Base-by-base conservation (phyloP, 805 yeast species). In the Yarrowia hollandica region DNA sequence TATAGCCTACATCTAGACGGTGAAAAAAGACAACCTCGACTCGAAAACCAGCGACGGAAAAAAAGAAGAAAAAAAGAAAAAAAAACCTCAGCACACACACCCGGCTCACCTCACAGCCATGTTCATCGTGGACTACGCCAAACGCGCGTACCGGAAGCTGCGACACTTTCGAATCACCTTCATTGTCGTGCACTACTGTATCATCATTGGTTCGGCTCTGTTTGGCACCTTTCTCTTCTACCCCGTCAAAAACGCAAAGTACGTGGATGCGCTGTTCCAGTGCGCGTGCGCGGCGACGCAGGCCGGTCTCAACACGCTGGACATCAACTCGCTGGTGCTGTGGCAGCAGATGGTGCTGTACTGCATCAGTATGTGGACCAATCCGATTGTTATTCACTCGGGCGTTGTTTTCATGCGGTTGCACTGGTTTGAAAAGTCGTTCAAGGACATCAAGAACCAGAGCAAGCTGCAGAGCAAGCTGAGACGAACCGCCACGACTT, bases 301-400 rank as follows among this genome's bases (percentile, higher is more conserved):
- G 68, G 96, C 97, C 0, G 99, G 99, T 0, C 74, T 94, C 59
- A 90, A 90, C 69, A 86, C 97, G 0, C 76, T 88, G 21, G 82
- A 90, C 65, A 63, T 85, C 34, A 89, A 89, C 68, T 71, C 75
- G 0, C 64, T 91, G 60, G 72, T 77, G 0, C 69, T 87, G 42
- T 92, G 85, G 73, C 99, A 94, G 71, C 98, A 92, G 68, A 79
- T 90, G 14, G 75, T 80, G 9, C 71, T 92, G 2, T 89, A 85
- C 68, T 63, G 88, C 11, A 61, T 82, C 2, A 73, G 91, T 25
- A 76, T 82, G 63, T 65, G 90, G 18, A 81, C 95, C 4, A 90
- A 96, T 0, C 98, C 98, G 1, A 88, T 94, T 18, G 85, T 86
- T 68, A 88, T 95, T 58, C 96, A 94, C 69, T 82, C 96, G 0